Evolutionary conservation across 768 basidiomycete genomes (phyloP).

Genomic region (Termitomyces sp.): DNA sequence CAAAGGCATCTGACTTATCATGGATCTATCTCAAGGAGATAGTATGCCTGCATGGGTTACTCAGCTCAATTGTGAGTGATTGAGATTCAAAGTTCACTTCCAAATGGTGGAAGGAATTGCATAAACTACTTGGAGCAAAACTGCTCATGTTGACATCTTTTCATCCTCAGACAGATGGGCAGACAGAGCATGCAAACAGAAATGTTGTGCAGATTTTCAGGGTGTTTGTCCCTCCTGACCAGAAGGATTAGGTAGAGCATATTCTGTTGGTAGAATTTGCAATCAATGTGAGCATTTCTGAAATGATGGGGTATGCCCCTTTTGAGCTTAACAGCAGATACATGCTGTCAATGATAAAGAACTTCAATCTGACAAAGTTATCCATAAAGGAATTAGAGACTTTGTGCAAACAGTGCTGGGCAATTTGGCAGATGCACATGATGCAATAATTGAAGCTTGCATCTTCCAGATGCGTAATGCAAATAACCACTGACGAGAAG

Average conservation of each 20-base stretch:
- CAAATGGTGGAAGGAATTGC: too few relatives aligned
- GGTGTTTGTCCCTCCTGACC: background rate
- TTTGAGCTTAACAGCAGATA: background rate
- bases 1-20: background rate
- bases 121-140: background rate
- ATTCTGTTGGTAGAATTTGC: background rate
- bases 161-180: too few relatives aligned
- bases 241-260: background rate
- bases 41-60: background rate
- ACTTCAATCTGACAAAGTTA: too few relatives aligned
- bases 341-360: background rate
- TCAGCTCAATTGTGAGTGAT: background rate
- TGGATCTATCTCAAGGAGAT: background rate
- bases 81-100: background rate
- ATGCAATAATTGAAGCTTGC: too few relatives aligned
- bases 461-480: too few relatives aligned
- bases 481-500: too few relatives aligned
- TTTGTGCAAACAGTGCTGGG: too few relatives aligned
- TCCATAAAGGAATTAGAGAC: too few relatives aligned
- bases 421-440: too few relatives aligned
- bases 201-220: background rate
- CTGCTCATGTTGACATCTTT: background rate
- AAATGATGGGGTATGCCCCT: background rate
- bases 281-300: background rate
- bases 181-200: background rate